Conservation (phyloP, 106 monocot genomes). For the Acorus calamus region DNA sequence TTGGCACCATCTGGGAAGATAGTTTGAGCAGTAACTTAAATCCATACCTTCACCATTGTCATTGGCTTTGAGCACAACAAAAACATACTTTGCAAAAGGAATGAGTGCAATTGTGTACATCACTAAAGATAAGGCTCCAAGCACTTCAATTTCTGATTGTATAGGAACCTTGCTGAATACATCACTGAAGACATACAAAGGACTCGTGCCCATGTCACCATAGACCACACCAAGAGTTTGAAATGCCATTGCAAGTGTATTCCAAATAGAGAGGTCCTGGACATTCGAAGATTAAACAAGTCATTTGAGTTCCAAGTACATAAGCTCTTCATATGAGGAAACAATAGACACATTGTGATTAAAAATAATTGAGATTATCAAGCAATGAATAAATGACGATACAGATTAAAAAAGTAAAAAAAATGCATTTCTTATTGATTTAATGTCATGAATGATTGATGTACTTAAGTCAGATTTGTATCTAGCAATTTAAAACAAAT, state of each 20-base stretch:
- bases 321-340: too few species aligned
- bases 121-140: constrained; percentile 84
- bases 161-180: constrained; percentile 89
- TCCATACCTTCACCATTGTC: constrained; percentile 85
- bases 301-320: too few species aligned
- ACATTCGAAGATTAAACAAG: too few species aligned
- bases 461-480: too few species aligned
- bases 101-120: constrained; percentile 87
- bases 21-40: not conserved
- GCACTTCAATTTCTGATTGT: constrained; percentile 66
- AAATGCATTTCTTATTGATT: too few species aligned
- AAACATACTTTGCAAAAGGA: constrained; percentile 86
- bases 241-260: constrained; percentile 76
- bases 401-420: too few species aligned
- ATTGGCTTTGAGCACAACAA: constrained; percentile 90
- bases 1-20: not conserved
- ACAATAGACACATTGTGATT: too few species aligned
- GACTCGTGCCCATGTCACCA: constrained; percentile 93
- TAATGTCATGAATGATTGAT: too few species aligned
- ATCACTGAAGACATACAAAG: constrained; percentile 89
- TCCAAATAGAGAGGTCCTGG: constrained; percentile 57
- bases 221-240: constrained; percentile 97
- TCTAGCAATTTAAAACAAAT: too few species aligned
- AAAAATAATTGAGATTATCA: too few species aligned
- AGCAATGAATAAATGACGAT: too few species aligned